A percentile compares a stretch with the other conserved stretches of the same genome.
These are phyloP conservation scores for Phytopythium delawarense DNA, from an alignment of 352 stramenopile species.

Conservation along the genomic window DNA sequence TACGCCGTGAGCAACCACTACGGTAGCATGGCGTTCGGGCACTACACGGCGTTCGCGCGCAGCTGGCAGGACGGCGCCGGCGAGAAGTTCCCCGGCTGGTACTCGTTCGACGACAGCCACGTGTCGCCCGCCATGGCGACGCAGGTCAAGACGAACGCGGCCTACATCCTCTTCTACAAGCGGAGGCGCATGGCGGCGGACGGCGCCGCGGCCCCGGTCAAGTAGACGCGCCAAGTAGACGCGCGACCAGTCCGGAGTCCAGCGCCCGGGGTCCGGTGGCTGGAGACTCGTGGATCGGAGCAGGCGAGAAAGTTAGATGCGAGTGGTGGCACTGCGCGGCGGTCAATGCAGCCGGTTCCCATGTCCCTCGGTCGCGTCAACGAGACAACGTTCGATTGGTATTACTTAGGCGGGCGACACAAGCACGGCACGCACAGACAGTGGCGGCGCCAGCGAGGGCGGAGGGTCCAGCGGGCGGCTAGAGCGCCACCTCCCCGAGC, in stretches of 20 bases:
- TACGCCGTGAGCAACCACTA: slow-evolving; percentile 91
- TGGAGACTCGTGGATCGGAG: too few species aligned
- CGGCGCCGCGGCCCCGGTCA: not conserved
- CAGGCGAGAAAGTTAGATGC: not conserved
- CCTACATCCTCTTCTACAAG: slow-evolving; percentile 91
- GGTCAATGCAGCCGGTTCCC: not conserved
- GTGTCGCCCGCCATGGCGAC: slow-evolving; percentile 47
- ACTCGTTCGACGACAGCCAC: slow-evolving; percentile 81
- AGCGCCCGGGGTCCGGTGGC: too few species aligned
- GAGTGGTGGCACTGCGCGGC: not conserved
- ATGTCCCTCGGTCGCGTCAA: not conserved
- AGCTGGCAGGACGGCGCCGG: slow-evolving; percentile 55
- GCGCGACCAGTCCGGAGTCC: too few species aligned
- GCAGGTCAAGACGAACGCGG: slow-evolving; percentile 76
- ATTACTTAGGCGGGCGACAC: not conserved
- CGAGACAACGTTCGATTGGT: not conserved
- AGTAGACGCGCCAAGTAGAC: not conserved
- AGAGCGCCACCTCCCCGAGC: slow-evolving; percentile 22
- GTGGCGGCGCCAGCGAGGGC: not conserved
- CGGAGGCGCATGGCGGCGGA: slow-evolving; percentile 20
- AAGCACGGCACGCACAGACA: not conserved
- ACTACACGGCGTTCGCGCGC: slow-evolving; percentile 88
- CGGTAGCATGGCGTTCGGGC: slow-evolving; percentile 85
- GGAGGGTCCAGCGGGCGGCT: not conserved
- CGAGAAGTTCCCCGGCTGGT: slow-evolving; percentile 69